A percentile compares a stretch with the other conserved stretches of the same genome.
Evolutionary conservation across 2,329 filamentous ascomycete genomes (phyloP).

Genomic region (Sodiomyces alkalinus): DNA sequence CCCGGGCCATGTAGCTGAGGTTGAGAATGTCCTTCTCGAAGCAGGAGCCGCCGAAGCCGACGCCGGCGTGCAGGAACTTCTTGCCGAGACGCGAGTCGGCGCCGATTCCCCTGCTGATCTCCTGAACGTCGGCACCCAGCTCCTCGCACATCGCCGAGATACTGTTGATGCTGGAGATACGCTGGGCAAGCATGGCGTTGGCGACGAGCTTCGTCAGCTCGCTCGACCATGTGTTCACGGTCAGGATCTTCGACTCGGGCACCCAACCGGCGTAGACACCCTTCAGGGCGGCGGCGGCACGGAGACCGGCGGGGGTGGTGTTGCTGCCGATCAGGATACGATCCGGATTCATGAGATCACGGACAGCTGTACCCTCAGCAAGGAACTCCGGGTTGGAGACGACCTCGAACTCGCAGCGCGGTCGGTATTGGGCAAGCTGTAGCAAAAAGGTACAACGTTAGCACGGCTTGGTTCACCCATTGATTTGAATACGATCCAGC

Average conservation of each 20-base stretch:
- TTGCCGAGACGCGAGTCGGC: constrained; percentile 57
- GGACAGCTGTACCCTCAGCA: constrained; percentile 60
- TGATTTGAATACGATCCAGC: too few species aligned
- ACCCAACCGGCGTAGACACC: constrained; percentile 60
- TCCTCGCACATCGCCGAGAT: constrained; percentile 68
- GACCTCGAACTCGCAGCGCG: constrained; percentile 54
- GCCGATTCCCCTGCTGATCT: constrained; percentile 53
- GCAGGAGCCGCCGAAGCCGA: constrained; percentile 69
- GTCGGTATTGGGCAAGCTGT: constrained; percentile 42
- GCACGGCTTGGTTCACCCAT: too few species aligned
- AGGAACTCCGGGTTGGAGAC: constrained; percentile 74
- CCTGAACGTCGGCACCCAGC: constrained; percentile 60
- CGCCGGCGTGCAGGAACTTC: constrained; percentile 57
- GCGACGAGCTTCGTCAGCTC: constrained; percentile 67
- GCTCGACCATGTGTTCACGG: constrained; percentile 61
- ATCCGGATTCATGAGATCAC: constrained; percentile 55
- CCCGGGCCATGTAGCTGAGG: constrained; percentile 58
- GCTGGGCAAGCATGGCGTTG: constrained; percentile 68
- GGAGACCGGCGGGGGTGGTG: constrained; percentile 40
- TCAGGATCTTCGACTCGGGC: constrained; percentile 48
- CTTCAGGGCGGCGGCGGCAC: constrained; percentile 48
- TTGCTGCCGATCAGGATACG: constrained; percentile 61
- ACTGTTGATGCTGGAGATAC: constrained; percentile 69
- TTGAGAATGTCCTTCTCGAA: constrained; percentile 70
- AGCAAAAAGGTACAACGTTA: too few species aligned